Conservation (phyloP, 1,284 basidiomycete species). For the Golubevia sp. region DNA sequence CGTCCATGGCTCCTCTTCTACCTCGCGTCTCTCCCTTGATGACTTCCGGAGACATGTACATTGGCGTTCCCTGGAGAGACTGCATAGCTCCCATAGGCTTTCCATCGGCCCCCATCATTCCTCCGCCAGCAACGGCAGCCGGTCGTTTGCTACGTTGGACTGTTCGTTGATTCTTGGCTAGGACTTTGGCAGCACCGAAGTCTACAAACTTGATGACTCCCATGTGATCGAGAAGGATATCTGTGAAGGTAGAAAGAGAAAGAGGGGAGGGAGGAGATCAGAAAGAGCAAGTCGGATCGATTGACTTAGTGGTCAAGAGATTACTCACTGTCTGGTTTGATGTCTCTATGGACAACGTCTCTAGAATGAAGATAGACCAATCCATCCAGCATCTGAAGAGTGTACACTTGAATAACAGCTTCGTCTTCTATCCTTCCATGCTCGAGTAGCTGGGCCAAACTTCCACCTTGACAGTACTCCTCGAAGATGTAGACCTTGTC, state of each 20-base stretch:
- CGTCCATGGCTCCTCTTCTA: constrained; percentile 93
- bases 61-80: constrained; percentile 87
- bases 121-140: not conserved
- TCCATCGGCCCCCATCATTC: constrained; percentile 1
- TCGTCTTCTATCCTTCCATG: constrained; percentile 97
- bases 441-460: constrained; percentile 84
- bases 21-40: constrained; percentile 77
- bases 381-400: constrained; percentile 95
- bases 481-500: constrained; percentile 99
- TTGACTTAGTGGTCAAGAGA: constrained; percentile 2
- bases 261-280: not conserved
- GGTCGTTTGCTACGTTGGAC: not conserved
- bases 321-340: constrained; percentile 96
- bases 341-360: constrained; percentile 92
- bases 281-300: not conserved
- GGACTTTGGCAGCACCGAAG: constrained; percentile 96
- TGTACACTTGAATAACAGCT: constrained; percentile 91
- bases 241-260: constrained; percentile 48
- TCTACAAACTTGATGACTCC: constrained; percentile 98
- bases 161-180: constrained; percentile 86
- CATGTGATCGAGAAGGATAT: constrained; percentile 90
- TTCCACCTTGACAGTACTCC: constrained; percentile 97
- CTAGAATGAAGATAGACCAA: constrained; percentile 90
- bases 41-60: constrained; percentile 99
- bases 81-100: constrained; percentile 17